These are phyloP conservation scores for Colletotrichum chrysophilum DNA, from an alignment of 2,329 filamentous ascomycete genomes.

Conservation along the genomic window DNA sequence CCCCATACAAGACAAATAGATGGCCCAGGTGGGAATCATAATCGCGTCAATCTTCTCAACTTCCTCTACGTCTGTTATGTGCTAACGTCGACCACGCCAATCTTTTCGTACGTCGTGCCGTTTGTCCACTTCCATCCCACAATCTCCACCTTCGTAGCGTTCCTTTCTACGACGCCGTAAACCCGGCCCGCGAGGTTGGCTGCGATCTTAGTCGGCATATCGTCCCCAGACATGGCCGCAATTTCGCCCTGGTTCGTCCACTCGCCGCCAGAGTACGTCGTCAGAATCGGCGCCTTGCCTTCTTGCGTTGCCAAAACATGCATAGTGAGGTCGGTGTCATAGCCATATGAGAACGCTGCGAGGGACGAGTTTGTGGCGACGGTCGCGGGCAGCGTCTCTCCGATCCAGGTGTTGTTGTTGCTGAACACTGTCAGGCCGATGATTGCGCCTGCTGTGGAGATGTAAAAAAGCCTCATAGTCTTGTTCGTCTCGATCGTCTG, in stretches of 20 bases:
- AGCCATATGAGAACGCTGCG: conserved; percentile 14
- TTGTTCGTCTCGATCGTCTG: background rate
- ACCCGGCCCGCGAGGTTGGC: conserved; percentile 16
- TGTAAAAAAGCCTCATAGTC: conserved; percentile 12
- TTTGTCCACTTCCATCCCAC: conserved; percentile 20
- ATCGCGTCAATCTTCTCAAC: background rate
- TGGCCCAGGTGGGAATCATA: background rate
- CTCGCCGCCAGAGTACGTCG: background rate
- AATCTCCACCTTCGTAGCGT: background rate
- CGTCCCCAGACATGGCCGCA: conserved; percentile 1
- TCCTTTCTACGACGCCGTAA: conserved; percentile 13
- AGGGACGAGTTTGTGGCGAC: background rate
- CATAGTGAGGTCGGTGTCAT: conserved; percentile 12
- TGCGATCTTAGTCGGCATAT: conserved; percentile 6
- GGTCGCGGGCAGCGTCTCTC: conserved; percentile 1
- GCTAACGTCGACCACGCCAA: conserved; percentile 10
- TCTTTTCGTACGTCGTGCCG: conserved; percentile 19
- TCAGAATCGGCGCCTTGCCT: background rate
- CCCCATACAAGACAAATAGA: background rate
- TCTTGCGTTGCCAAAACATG: conserved; percentile 7
- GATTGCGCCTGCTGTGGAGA: background rate
- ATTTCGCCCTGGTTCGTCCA: conserved; percentile 5
- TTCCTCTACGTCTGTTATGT: background rate
- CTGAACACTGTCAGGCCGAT: background rate
- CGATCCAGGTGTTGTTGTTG: background rate